Evolutionary conservation across 2,329 filamentous ascomycete genomes (phyloP).

Genomic region (Calcarisporium arbuscula): DNA sequence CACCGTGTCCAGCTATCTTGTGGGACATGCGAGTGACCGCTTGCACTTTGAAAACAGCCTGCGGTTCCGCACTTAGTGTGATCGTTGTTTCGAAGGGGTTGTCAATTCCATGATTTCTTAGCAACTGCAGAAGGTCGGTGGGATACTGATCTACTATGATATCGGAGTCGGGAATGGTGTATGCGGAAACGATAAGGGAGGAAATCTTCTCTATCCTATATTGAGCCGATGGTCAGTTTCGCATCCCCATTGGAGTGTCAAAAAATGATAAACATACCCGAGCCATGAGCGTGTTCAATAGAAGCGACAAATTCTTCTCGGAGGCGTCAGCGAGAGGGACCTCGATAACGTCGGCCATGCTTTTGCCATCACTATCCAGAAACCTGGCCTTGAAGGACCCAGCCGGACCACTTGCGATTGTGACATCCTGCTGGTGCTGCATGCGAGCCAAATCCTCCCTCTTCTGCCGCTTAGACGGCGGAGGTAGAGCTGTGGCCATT

Average conservation of each 20-base stretch:
- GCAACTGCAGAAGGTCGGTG: conserved; percentile 45
- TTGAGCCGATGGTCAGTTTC: conserved; percentile 1
- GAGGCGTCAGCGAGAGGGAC: conserved; percentile 79
- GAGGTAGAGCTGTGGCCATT: conserved; percentile 80
- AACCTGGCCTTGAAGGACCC: conserved; percentile 84
- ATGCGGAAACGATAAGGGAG: conserved; percentile 57
- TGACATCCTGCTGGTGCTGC: conserved; percentile 68
- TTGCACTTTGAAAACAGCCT: conserved; percentile 90
- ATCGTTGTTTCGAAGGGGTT: conserved; percentile 52
- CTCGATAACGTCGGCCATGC: conserved; percentile 63
- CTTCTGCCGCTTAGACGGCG: conserved; percentile 81
- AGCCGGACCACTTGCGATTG: conserved; percentile 58
- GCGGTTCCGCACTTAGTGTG: conserved; percentile 61
- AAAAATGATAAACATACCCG: conserved; percentile 41
- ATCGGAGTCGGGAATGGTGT: conserved; percentile 47
- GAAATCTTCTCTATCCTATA: conserved; percentile 49
- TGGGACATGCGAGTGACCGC: conserved; percentile 86
- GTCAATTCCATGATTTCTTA: conserved; percentile 49
- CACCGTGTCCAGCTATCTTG: conserved; percentile 82
- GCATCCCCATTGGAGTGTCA: background rate
- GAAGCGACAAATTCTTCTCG: conserved; percentile 81
- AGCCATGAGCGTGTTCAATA: conserved; percentile 78
- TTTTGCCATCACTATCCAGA: conserved; percentile 69
- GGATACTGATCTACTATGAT: conserved; percentile 51
- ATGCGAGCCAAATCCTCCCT: conserved; percentile 66